phyloP scores from a whole-genome alignment of 768 basidiomycete species.

The Tricholoma flavovirens region DNA sequence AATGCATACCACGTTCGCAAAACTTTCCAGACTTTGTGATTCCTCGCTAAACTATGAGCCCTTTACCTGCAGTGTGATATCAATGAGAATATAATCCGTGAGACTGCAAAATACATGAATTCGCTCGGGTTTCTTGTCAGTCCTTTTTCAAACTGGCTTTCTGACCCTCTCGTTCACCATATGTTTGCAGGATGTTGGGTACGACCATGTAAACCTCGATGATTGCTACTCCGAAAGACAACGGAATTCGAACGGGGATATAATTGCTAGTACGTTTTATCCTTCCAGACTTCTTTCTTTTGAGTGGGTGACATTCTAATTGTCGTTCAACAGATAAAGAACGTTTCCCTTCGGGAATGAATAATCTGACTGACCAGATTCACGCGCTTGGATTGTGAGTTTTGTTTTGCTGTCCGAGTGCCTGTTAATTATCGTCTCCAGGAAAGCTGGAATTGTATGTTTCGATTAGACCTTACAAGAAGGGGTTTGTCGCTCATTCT shows the following conservation, averaged over 20 bases:
- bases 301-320: background rate
- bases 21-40: background rate
- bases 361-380: conserved; percentile 46
- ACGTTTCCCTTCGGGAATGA: conserved; percentile 54
- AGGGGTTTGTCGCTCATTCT: background rate
- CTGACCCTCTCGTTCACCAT: background rate
- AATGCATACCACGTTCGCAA: conserved; percentile 56
- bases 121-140: conserved; percentile 50
- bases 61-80: conserved; percentile 47
- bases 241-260: conserved; percentile 42
- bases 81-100: conserved; percentile 44
- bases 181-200: conserved; percentile 44
- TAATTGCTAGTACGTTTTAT: conserved; percentile 40
- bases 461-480: background rate
- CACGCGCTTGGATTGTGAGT: conserved; percentile 53
- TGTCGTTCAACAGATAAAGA: conserved; percentile 33
- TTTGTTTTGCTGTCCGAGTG: background rate
- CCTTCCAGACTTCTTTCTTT: background rate
- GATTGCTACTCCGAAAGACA: conserved; percentile 61
- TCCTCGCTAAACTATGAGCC: background rate
- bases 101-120: conserved; percentile 47
- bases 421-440: conserved; percentile 6
- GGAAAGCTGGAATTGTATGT: conserved; percentile 39
- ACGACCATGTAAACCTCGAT: conserved; percentile 56
- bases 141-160: background rate